Evolutionary conservation across 177 flowering plant species (phyloP), one percentile per base, ranked within the genome.

Genomic region (Telopea speciosissima): DNA sequence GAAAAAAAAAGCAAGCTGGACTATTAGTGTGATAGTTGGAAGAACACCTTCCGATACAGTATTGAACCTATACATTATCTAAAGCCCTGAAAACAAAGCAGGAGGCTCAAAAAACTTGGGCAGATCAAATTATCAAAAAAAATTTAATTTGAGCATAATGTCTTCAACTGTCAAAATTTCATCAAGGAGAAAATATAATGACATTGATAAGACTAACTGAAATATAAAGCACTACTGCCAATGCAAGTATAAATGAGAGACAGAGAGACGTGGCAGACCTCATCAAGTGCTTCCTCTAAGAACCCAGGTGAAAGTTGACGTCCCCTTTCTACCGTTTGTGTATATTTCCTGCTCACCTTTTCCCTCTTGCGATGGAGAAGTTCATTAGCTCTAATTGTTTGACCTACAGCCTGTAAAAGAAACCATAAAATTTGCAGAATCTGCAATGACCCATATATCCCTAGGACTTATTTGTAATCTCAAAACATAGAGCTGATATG

Each of bases 261-360:
- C 58, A 67, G 22, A 62, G 36, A 63, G 5, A 23, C 58, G 73
- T n/a, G 59, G 31, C 70, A 69, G 6, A 90, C 99, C 96, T 93
- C 99, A 52, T 93, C 98, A 70, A 88, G 89, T 40, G 94, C 97
- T 70, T 85, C 98, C 80, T 95, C 99, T 80, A 96, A 85, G 77
- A 90, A 96, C 68, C 98, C 98, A 67, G 99, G 94, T 23, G 99
- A 93, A 74, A 96, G 97, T 74, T 93, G 96, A 66, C 93, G 93
- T 65, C 87, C 89, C 75, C 85, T 83, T 56, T 90, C 96, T 44
- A 78, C 83, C 59, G 85, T 76, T 66, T 78, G 93, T 28, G 92
- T 73, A 77, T 96, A 96, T 74, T 93, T 96, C 73, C 88, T 77
- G 68, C 54, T 91, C 64, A 96, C 94, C 75, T 90, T 96, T 72